Evolutionary conservation across 805 yeast species (phyloP).

Genomic region (Jamesozyma spencerorum): DNA sequence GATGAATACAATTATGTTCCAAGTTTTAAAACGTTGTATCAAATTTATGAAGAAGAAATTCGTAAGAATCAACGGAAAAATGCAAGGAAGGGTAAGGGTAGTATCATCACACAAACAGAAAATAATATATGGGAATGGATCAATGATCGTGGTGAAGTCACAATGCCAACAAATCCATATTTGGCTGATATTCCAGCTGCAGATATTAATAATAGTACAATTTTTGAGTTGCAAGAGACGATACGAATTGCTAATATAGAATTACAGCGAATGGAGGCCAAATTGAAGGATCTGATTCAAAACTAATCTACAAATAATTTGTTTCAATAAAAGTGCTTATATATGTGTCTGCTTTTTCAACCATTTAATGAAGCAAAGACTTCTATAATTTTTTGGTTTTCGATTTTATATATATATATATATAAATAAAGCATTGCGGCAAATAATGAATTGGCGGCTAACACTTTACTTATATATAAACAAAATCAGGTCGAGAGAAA

Average conservation of each 20-base stretch:
- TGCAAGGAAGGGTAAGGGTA: constrained; percentile 8
- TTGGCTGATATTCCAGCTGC: background rate
- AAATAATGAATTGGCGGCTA: background rate
- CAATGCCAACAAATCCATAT: constrained; percentile 1
- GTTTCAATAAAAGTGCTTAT: no score
- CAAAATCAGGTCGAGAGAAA: background rate
- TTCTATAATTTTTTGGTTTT: no score
- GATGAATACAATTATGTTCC: constrained; percentile 34
- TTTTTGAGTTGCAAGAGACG: constrained; percentile 22
- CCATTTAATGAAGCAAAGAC: no score
- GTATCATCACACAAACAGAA: constrained; percentile 39
- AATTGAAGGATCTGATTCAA: constrained; percentile 1
- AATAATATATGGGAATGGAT: constrained; percentile 69
- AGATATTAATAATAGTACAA: constrained; percentile 11
- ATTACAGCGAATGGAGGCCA: constrained; percentile 19
- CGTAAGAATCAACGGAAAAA: constrained; percentile 8
- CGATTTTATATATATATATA: no score
- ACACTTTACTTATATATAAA: background rate
- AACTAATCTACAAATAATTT: background rate
- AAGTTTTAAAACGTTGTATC: constrained; percentile 31
- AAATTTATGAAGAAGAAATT: constrained; percentile 21
- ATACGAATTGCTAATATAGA: constrained; percentile 22
- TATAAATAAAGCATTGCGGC: no score
- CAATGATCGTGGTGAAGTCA: constrained; percentile 32
- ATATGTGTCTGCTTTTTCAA: background rate